Conservation (phyloP, 2,329 filamentous ascomycete genomes). For the Ramichloridium luteum region DNA sequence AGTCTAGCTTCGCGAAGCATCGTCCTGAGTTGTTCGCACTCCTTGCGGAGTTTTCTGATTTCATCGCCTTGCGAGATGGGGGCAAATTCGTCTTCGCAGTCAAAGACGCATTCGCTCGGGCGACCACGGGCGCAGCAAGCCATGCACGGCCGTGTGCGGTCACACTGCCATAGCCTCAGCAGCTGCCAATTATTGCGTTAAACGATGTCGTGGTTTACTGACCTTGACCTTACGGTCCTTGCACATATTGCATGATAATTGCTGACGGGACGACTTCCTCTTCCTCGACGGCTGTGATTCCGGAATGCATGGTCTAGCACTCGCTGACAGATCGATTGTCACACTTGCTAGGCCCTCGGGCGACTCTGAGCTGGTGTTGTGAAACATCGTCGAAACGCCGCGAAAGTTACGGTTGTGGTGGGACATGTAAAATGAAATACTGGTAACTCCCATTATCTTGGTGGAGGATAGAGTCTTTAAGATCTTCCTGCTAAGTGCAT, state of each 20-base stretch:
- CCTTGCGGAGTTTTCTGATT: conserved; percentile 33
- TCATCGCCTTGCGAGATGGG: conserved; percentile 38
- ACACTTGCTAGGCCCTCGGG: background rate
- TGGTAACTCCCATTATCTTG: too few relatives aligned
- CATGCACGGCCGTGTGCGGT: conserved; percentile 38
- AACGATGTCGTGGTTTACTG: conserved; percentile 8
- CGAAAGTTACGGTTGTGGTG: too few relatives aligned
- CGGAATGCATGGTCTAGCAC: conserved; percentile 40
- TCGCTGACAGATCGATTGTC: conserved; percentile 19
- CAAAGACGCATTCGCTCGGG: conserved; percentile 36
- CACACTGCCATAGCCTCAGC: conserved; percentile 27
- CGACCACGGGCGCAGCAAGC: conserved; percentile 37
- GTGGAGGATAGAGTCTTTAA: too few relatives aligned
- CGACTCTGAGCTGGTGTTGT: too few relatives aligned
- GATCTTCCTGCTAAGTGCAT: too few relatives aligned
- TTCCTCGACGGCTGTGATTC: too few relatives aligned
- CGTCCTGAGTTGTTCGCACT: conserved; percentile 35
- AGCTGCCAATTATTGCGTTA: conserved; percentile 1
- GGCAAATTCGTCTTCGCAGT: conserved; percentile 34
- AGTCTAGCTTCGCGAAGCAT: conserved; percentile 24
- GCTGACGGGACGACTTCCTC: conserved; percentile 30
- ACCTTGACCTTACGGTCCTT: conserved; percentile 39
- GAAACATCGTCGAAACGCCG: too few relatives aligned
- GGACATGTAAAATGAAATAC: too few relatives aligned
- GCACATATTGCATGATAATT: conserved; percentile 38